Conservation (phyloP, 2,329 filamentous ascomycete species). For the Colletotrichum costaricense region DNA sequence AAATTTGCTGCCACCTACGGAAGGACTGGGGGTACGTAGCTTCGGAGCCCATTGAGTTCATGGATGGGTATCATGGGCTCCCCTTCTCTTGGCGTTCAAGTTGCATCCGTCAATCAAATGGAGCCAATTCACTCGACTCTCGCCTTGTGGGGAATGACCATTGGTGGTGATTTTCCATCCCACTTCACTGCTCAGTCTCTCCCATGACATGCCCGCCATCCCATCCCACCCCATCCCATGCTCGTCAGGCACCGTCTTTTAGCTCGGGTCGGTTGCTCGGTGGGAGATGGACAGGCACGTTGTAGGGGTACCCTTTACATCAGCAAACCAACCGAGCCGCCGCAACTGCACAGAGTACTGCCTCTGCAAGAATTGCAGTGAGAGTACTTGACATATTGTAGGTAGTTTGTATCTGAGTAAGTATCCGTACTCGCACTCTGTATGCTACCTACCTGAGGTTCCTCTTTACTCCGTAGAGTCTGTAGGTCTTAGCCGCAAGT, state of each 20-base stretch:
- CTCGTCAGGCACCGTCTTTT: not conserved
- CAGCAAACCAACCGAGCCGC: not conserved
- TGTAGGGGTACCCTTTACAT: not conserved
- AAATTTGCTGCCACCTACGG: slow-evolving; percentile 1
- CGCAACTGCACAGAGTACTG: not conserved
- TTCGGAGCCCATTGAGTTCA: not conserved
- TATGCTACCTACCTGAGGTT: not conserved
- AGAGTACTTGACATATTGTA: not conserved
- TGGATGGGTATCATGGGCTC: not conserved
- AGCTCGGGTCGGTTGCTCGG: not conserved
- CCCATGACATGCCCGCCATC: not conserved
- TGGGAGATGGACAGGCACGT: not conserved
- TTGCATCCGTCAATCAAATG: not conserved
- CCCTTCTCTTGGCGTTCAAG: not conserved
- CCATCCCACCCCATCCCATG: slow-evolving; percentile 3
- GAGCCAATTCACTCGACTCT: not conserved
- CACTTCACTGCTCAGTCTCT: slow-evolving; percentile 1
- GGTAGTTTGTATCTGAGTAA: not conserved
- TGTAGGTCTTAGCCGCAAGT: not conserved
- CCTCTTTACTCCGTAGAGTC: too few species aligned
- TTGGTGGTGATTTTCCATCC: slow-evolving; percentile 1
- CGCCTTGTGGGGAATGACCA: slow-evolving; percentile 7
- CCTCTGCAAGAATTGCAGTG: not conserved
- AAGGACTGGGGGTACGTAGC: not conserved
- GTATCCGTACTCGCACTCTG: not conserved